Conservation (phyloP, 495 filamentous ascomycete genomes). For the Parathielavia appendiculata region DNA sequence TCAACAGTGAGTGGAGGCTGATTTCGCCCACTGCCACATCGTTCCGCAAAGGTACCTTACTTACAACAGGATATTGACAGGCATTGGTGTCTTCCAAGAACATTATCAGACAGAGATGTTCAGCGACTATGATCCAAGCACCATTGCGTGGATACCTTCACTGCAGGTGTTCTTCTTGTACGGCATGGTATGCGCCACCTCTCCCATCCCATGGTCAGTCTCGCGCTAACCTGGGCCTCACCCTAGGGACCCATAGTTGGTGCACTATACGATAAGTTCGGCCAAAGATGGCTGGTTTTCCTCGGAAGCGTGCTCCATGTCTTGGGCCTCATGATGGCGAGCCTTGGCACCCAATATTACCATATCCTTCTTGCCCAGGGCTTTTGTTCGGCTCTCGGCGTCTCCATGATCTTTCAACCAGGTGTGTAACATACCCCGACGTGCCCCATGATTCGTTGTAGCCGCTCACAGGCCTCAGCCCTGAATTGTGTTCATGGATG, state of each 20-base stretch:
- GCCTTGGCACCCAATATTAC: slow-evolving; percentile 55
- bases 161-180: not conserved
- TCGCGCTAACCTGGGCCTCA: not conserved
- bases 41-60: no score
- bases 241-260: not conserved
- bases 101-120: not conserved
- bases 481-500: slow-evolving; percentile 32
- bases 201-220: no score
- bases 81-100: not conserved
- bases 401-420: slow-evolving; percentile 15
- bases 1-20: no score
- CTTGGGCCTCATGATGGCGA: slow-evolving; percentile 71
- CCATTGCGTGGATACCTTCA: not conserved
- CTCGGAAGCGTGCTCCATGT: slow-evolving; percentile 56
- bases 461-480: not conserved
- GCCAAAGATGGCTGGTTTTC: slow-evolving; percentile 55
- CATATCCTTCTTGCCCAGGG: slow-evolving; percentile 58
- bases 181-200: not conserved
- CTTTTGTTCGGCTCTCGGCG: slow-evolving; percentile 50
- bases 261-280: slow-evolving; percentile 34
- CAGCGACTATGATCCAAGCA: not conserved
- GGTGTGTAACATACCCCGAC: not conserved
- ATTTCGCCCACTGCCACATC: no score
- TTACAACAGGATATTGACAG: not conserved
- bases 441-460: not conserved